Percentiles rank a stretch among this genome's conserved stretches.
phyloP scores from a whole-genome alignment of 371 early-diverging fungal species.

The Zancudomyces culisetae region DNA sequence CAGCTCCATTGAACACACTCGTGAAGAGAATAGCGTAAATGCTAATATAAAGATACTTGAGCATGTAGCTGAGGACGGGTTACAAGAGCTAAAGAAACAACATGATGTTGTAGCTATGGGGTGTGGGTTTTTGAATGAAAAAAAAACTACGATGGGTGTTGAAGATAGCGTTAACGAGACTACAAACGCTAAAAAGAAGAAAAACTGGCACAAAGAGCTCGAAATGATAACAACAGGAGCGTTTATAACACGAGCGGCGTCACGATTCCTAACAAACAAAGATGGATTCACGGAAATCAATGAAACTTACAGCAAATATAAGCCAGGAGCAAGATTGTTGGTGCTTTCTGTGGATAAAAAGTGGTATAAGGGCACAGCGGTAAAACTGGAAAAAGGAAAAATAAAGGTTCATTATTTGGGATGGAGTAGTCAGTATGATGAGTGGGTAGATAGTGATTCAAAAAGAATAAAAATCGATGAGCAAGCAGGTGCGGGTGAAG shows the following conservation, averaged over 20 bases:
- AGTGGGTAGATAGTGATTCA: slow-evolving; percentile 18
- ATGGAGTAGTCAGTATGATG: slow-evolving; percentile 17
- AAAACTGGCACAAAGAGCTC: too few relatives aligned
- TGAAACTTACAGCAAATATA: neutral
- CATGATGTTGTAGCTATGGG: too few relatives aligned
- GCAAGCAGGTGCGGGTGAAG: neutral
- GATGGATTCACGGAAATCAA: slow-evolving; percentile 1
- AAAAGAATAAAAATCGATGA: slow-evolving; percentile 9
- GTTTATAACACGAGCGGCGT: slow-evolving; percentile 18
- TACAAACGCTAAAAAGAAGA: too few relatives aligned
- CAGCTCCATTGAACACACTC: too few relatives aligned
- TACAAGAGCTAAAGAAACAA: too few relatives aligned
- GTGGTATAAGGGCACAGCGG: slow-evolving; percentile 13
- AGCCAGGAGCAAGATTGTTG: slow-evolving; percentile 9
- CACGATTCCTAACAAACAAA: slow-evolving; percentile 9
- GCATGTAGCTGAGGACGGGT: too few relatives aligned
- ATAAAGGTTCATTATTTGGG: slow-evolving; percentile 14
- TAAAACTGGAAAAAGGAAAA: slow-evolving; percentile 8
- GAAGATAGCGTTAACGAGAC: too few relatives aligned
- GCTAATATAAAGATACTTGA: too few relatives aligned
- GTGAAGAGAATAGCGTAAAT: too few relatives aligned
- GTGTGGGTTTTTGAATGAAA: too few relatives aligned
- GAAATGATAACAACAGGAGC: slow-evolving; percentile 20
- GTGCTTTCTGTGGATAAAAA: slow-evolving; percentile 11
- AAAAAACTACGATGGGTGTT: too few relatives aligned